Conservation (phyloP, 371 early-diverging fungal species). For the Rhizopus arrhizus region DNA sequence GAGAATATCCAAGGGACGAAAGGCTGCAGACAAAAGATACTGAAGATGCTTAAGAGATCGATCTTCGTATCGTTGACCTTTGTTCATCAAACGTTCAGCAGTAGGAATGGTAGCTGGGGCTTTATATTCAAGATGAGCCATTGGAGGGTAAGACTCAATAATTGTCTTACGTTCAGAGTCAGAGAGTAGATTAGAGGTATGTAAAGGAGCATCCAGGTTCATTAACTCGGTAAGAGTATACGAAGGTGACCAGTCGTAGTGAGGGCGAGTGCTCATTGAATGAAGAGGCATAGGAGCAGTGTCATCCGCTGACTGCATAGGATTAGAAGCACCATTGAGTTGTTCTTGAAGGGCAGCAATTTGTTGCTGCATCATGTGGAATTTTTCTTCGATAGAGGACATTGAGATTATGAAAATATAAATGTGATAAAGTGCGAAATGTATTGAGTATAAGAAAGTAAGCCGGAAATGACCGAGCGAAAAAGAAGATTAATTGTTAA, state of each 20-base stretch:
- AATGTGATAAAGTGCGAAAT: background rate
- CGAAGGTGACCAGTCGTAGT: conserved; percentile 22
- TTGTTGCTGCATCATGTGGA: conserved; percentile 4
- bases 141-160: conserved; percentile 17
- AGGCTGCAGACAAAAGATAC: conserved; percentile 11
- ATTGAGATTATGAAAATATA: background rate
- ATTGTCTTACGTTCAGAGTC: conserved; percentile 22
- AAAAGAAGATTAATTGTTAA: too few relatives aligned
- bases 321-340: background rate
- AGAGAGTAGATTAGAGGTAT: background rate
- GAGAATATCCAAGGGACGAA: conserved; percentile 17
- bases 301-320: conserved; percentile 5
- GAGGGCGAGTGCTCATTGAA: conserved; percentile 9
- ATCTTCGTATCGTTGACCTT: conserved; percentile 18
- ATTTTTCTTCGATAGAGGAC: conserved; percentile 9
- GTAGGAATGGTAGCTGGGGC: conserved; percentile 19
- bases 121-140: conserved; percentile 12
- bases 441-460: too few relatives aligned
- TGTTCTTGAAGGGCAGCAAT: conserved; percentile 3
- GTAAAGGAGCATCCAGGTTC: conserved; percentile 3
- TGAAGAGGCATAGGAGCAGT: conserved; percentile 8
- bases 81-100: conserved; percentile 12
- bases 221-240: background rate
- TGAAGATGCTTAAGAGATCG: conserved; percentile 10
- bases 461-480: conserved; percentile 9